These are phyloP conservation scores for Coriolopsis trogii DNA, from an alignment of 1,284 basidiomycete species.

Conservation along the genomic window DNA sequence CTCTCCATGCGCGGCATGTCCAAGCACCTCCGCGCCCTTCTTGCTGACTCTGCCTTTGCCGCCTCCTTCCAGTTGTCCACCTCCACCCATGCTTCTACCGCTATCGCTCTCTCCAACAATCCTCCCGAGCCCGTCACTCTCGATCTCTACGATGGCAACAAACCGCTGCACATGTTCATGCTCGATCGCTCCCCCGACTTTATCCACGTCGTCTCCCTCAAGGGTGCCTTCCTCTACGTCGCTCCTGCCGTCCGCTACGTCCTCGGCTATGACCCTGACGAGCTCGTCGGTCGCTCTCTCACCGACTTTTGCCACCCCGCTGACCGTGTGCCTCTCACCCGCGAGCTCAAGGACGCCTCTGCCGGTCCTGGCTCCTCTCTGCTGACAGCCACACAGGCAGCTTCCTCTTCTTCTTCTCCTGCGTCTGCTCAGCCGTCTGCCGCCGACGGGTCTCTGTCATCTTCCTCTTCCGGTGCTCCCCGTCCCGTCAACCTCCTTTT, in stretches of 20 bases:
- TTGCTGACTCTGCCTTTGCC: slow-evolving; percentile 42
- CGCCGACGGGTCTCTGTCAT: slow-evolving; percentile 6
- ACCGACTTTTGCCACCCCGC: slow-evolving; percentile 85
- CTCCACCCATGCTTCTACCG: slow-evolving; percentile 30
- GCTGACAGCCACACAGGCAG: slow-evolving; percentile 1
- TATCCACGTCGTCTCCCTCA: slow-evolving; percentile 89
- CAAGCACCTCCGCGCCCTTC: slow-evolving; percentile 43
- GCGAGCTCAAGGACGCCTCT: slow-evolving; percentile 88
- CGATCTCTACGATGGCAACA: slow-evolving; percentile 42
- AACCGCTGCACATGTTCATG: slow-evolving; percentile 64
- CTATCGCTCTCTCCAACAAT: slow-evolving; percentile 23
- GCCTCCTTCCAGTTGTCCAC: slow-evolving; percentile 40
- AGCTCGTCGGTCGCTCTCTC: slow-evolving; percentile 80
- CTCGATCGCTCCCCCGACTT: slow-evolving; percentile 79
- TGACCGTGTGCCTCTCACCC: slow-evolving; percentile 89
- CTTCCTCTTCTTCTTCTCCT: neutral
- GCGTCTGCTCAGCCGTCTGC: neutral
- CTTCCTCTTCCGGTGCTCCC: slow-evolving; percentile 26
- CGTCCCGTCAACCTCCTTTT: slow-evolving; percentile 77
- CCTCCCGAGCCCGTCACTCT: slow-evolving; percentile 22
- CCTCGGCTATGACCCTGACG: slow-evolving; percentile 81
- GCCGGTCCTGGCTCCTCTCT: slow-evolving; percentile 32
- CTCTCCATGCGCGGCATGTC: slow-evolving; percentile 39
- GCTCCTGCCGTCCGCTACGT: slow-evolving; percentile 78
- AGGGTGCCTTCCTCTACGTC: slow-evolving; percentile 92